Conservation (phyloP, 352 stramenopile genomes). For the Saprolegnia diclina region DNA sequence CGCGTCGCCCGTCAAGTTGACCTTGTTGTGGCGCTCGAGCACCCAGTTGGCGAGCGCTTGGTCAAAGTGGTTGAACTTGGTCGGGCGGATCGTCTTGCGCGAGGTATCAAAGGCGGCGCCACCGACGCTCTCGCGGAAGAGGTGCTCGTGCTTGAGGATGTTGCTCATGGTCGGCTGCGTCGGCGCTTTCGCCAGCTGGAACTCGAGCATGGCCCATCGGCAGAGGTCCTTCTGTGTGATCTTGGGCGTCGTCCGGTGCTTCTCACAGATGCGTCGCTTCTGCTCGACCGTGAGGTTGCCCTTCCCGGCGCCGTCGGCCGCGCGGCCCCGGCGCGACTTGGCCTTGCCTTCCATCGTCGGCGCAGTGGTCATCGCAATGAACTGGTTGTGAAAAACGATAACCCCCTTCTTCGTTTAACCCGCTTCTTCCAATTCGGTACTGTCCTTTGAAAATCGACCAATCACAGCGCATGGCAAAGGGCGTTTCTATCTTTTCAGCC, state of each 20-base stretch:
- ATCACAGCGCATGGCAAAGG: not conserved
- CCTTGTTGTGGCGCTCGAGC: constrained; percentile 71
- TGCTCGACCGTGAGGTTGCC: constrained; percentile 84
- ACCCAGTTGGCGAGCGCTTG: constrained; percentile 80
- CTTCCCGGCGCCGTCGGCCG: constrained; percentile 49
- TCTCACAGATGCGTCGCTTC: constrained; percentile 84
- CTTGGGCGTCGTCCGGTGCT: constrained; percentile 73
- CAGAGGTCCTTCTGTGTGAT: constrained; percentile 85
- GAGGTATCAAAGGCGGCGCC: constrained; percentile 73
- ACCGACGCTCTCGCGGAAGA: constrained; percentile 78
- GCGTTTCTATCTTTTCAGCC: constrained; percentile 5
- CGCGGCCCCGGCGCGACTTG: constrained; percentile 30
- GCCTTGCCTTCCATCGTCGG: constrained; percentile 7
- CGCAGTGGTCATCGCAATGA: not conserved
- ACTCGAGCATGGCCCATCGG: constrained; percentile 84
- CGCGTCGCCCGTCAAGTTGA: constrained; percentile 73
- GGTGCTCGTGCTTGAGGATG: constrained; percentile 72
- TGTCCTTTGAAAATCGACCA: constrained; percentile 25
- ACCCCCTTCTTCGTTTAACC: constrained; percentile 26
- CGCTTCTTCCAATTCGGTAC: constrained; percentile 6
- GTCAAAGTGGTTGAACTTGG: constrained; percentile 66
- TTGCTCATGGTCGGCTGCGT: constrained; percentile 80
- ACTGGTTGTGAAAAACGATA: constrained; percentile 26
- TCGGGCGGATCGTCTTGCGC: constrained; percentile 82
- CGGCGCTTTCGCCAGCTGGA: constrained; percentile 71